A percentile compares a stretch with the other conserved stretches of the same genome.
These are phyloP conservation scores for Mallotus japonicus DNA, from an alignment of 441 rosid genomes.

Conservation along the genomic window DNA sequence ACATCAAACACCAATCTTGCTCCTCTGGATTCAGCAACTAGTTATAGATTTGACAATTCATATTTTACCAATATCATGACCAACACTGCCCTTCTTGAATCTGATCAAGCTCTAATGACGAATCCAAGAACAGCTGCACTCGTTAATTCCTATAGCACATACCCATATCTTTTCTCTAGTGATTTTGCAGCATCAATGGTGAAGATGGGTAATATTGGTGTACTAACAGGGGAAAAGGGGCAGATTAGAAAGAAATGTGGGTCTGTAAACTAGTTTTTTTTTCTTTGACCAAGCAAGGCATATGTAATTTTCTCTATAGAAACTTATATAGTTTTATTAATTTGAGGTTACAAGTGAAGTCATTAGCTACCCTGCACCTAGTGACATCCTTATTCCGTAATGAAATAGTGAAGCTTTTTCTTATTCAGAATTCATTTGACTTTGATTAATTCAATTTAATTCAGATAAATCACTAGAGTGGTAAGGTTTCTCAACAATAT, in stretches of 20 bases:
- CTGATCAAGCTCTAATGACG: constrained; percentile 53
- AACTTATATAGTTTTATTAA: neutral
- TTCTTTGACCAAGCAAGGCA: neutral
- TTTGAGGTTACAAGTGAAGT: neutral
- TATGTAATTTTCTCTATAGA: neutral
- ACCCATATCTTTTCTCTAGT: constrained; percentile 45
- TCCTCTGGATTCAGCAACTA: constrained; percentile 51
- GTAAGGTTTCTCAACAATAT: no score
- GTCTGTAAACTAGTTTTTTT: constrained; percentile 39
- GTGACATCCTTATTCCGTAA: no score
- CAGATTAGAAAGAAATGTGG: constrained; percentile 66
- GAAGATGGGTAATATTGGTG: constrained; percentile 57
- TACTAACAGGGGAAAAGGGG: constrained; percentile 57
- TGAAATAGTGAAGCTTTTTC: no score
- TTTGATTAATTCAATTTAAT: no score
- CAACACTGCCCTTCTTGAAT: constrained; percentile 55
- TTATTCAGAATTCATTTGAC: no score
- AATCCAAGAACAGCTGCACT: constrained; percentile 48
- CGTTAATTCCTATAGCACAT: constrained; percentile 48
- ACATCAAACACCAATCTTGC: constrained; percentile 60
- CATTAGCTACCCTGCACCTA: no score
- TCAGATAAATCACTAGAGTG: no score
- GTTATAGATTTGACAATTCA: constrained; percentile 52
- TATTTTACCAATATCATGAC: constrained; percentile 53
- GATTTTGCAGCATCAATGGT: constrained; percentile 79